phyloP scores from a whole-genome alignment of 148 eudicot species.

The Rhododendron griersonianum region DNA sequence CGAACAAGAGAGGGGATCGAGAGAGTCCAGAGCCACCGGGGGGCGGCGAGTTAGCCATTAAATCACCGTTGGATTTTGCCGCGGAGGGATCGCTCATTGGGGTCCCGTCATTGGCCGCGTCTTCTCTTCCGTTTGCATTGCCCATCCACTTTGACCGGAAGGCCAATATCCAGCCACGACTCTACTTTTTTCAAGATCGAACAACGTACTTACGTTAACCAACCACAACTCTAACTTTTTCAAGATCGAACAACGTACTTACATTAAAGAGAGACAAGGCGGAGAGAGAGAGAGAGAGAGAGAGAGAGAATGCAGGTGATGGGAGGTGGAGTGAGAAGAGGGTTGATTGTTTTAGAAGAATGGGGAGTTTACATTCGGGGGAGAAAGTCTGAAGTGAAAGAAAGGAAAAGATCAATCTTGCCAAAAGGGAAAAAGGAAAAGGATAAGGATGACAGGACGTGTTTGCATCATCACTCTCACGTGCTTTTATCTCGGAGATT shows the following conservation, averaged over 20 bases:
- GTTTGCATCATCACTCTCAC: neutral
- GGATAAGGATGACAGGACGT: neutral
- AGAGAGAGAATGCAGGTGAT: neutral
- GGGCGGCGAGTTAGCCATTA: conserved; percentile 46
- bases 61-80: conserved; percentile 21
- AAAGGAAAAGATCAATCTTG: neutral
- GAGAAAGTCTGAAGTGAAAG: neutral
- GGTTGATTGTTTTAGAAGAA: neutral
- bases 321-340: neutral
- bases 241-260: neutral
- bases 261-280: neutral
- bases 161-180: neutral
- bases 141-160: conserved; percentile 34
- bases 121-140: conserved; percentile 56
- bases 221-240: neutral
- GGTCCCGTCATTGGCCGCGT: conserved; percentile 24
- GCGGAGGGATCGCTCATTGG: neutral
- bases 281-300: neutral
- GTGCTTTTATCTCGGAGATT: neutral
- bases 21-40: conserved; percentile 43
- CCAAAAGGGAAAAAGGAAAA: too few species aligned
- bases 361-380: too few species aligned
- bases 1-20: conserved; percentile 49
- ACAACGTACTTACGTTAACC: neutral
- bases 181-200: neutral